Base-by-base conservation (phyloP, 805 yeast species). In the Helenozyma baotianmanensis region DNA sequence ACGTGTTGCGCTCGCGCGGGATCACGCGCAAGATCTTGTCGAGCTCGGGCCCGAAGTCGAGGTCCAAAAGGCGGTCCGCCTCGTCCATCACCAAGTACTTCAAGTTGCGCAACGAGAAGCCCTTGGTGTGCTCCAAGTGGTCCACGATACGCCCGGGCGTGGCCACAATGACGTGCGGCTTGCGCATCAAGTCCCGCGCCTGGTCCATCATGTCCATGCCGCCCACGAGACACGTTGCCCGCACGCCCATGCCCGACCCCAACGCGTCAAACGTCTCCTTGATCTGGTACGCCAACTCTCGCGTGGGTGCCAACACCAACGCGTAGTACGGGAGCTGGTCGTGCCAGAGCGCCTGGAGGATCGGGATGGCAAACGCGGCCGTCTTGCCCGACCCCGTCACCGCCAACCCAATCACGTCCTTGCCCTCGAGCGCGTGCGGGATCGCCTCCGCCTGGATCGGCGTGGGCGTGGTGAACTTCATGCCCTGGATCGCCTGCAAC, bases 121-220 rank as follows among this genome's bases (percentile, higher is more conserved):
- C 97, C 56, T 84, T 84, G 13, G 97, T 90, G 47, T 84, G 78
- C 51, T 89, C 95, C 52, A 90, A 65, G 66, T 90, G 98, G 58
- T 90, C 98, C 76, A 90, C 78, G 39, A 89, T 66, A 58, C 96
- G 71, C 32, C 95, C 95, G 0, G 98, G 97, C 0, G 98, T 92
- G 14, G 97, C 97, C 40, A 90, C 95, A 35, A 90, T 74, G 28
- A 90, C 75, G 54, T 90, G 98, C 3, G 98, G 98, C 50, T 86
- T 88, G 47, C 92, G 76, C 82, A 86, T 83, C 49, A 90, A 70
- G 43, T 92, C 96, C 40, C 95, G 74, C 0, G 97, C 92, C 61
- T 90, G 98, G 47, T 88, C 95, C 92, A 92, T 87, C 84, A 85
- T 83, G 55, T 87, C 96, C 90, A 92, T 89, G 41, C 98, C 98